These are phyloP conservation scores for Dioszegia aurantiaca DNA, from an alignment of 768 basidiomycete genomes.

Conservation along the genomic window DNA sequence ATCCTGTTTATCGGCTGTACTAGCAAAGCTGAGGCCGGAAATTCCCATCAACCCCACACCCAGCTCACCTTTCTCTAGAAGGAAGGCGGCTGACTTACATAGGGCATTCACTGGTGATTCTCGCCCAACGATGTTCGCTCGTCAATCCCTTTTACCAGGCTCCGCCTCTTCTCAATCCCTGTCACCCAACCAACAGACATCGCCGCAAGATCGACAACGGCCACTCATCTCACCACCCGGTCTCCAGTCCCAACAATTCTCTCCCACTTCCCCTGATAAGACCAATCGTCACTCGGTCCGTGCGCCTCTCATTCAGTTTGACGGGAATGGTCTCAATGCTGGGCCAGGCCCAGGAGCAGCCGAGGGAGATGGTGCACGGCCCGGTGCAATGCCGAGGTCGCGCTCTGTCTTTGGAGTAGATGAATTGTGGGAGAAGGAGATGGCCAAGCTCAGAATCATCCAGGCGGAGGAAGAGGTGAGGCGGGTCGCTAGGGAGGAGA, in stretches of 20 bases:
- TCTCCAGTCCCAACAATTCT: constrained; percentile 69
- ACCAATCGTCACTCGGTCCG: not conserved
- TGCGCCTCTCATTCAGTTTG: constrained; percentile 21
- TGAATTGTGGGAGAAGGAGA: constrained; percentile 85
- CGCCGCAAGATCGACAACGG: not conserved
- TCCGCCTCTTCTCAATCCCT: constrained; percentile 53
- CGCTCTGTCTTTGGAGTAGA: constrained; percentile 92
- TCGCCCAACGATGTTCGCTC: constrained; percentile 89
- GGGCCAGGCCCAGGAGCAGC: constrained; percentile 2
- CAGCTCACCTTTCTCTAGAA: not conserved
- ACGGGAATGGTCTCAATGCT: constrained; percentile 11
- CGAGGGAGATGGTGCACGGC: too few relatives aligned
- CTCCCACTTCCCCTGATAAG: constrained; percentile 16
- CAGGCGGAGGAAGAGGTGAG: constrained; percentile 61
- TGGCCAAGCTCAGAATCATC: constrained; percentile 73
- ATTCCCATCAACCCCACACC: too few relatives aligned
- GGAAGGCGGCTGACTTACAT: not conserved
- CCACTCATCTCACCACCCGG: not conserved
- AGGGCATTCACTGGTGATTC: constrained; percentile 87
- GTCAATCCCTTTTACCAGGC: constrained; percentile 70
- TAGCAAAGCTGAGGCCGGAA: too few relatives aligned
- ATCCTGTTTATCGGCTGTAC: too few relatives aligned
- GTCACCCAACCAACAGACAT: constrained; percentile 1
- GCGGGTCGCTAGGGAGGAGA: constrained; percentile 56
- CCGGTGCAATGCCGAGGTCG: constrained; percentile 53